Percentiles rank a stretch among this genome's conserved stretches.
Conservation (phyloP, 345 rosid species). For the Bretschneidera sinensis region DNA sequence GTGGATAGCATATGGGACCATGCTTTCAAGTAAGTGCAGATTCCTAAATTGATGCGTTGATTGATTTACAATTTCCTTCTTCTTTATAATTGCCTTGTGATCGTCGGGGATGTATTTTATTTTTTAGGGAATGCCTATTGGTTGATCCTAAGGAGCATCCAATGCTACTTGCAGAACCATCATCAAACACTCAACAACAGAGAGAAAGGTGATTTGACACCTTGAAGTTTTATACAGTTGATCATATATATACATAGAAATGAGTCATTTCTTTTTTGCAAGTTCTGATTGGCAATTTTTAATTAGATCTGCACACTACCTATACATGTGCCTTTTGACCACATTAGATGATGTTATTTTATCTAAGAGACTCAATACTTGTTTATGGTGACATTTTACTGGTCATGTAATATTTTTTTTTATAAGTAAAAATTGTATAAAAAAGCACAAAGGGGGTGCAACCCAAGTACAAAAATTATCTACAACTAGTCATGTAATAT, state of each 20-base stretch:
- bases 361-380: too few relatives aligned
- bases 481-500: neutral
- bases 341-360: neutral
- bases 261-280: too few relatives aligned
- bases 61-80: constrained; percentile 13
- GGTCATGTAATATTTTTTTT: too few relatives aligned
- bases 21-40: constrained; percentile 62
- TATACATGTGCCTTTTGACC: neutral
- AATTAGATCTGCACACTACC: neutral
- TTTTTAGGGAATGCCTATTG: constrained; percentile 69
- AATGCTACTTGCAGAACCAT: constrained; percentile 95
- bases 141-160: constrained; percentile 94
- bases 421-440: too few relatives aligned
- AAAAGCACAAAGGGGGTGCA: too few relatives aligned
- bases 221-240: neutral
- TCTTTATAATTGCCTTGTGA: constrained; percentile 2
- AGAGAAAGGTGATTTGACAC: constrained; percentile 65
- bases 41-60: constrained; percentile 9
- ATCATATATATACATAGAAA: too few relatives aligned
- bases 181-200: constrained; percentile 79
- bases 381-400: neutral
- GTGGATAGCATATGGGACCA: constrained; percentile 98
- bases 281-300: neutral
- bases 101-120: neutral
- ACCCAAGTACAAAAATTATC: too few relatives aligned